phyloP scores from a whole-genome alignment of 78 protist genomes.

The Emiliania huxleyi region DNA sequence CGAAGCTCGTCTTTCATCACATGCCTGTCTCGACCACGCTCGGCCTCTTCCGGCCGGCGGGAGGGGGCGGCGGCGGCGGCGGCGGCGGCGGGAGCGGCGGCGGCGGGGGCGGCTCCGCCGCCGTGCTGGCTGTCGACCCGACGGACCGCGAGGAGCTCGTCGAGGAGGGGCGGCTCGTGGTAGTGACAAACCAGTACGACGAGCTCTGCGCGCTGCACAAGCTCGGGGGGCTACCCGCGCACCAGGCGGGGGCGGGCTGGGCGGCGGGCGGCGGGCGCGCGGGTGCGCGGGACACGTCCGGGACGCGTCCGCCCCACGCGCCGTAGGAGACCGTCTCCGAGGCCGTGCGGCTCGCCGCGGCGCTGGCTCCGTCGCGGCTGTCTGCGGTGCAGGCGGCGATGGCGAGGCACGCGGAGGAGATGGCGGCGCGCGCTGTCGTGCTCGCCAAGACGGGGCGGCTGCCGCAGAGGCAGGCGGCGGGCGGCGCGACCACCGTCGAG shows the following conservation, averaged over 20 bases:
- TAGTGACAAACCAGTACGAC: background rate
- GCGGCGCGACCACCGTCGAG: background rate
- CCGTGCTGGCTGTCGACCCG: background rate
- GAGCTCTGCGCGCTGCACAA: conserved; percentile 10
- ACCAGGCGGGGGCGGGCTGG: no score
- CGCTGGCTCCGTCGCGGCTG: background rate
- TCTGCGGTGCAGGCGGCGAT: background rate
- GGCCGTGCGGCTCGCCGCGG: background rate
- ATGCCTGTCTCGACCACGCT: background rate
- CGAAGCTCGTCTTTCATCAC: background rate
- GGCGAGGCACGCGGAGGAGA: background rate
- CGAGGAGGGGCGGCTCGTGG: background rate
- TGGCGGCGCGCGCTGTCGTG: background rate
- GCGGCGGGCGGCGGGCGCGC: no score
- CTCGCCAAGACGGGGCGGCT: background rate
- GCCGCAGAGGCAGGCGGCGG: background rate
- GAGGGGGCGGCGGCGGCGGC: no score
- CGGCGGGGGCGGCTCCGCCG: no score
- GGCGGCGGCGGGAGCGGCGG: no score
- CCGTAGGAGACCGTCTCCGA: background rate
- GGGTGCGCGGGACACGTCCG: no score
- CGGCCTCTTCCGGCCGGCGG: background rate
- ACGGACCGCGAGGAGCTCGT: background rate
- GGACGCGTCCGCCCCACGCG: no score
- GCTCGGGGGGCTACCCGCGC: background rate